phyloP scores from a whole-genome alignment of 169 alveolate species.

The Cyclospora cayetanensis region DNA sequence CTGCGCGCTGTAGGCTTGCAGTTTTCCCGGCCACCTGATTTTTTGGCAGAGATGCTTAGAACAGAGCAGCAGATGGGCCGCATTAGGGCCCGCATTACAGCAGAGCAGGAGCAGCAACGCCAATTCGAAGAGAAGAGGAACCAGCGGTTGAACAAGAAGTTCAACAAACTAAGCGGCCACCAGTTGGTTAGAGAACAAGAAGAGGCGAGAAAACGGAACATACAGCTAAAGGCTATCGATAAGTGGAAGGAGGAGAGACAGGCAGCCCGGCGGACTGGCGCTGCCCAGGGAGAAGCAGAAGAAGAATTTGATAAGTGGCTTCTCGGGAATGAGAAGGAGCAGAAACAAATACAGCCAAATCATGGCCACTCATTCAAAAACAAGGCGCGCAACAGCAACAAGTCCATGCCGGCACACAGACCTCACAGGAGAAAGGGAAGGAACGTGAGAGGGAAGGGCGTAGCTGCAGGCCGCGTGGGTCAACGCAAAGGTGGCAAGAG shows the following conservation, averaged over 20 bases:
- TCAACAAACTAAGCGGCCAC: slow-evolving; percentile 26
- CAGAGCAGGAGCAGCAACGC: slow-evolving; percentile 55
- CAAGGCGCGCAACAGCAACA: too few species aligned
- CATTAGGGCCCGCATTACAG: slow-evolving; percentile 42
- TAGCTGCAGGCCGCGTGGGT: too few species aligned
- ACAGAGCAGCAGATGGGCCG: slow-evolving; percentile 67
- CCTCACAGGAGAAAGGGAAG: too few species aligned
- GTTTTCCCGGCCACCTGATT: slow-evolving; percentile 68
- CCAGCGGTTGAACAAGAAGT: slow-evolving; percentile 30
- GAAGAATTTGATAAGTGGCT: slow-evolving; percentile 3
- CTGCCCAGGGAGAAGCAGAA: neutral
- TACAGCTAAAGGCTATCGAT: slow-evolving; percentile 10
- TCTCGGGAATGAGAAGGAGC: neutral
- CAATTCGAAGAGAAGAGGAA: neutral
- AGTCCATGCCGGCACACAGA: too few species aligned
- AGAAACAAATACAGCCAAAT: neutral
- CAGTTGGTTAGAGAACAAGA: slow-evolving; percentile 30
- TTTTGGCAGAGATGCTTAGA: slow-evolving; percentile 71
- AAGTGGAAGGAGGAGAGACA: slow-evolving; percentile 33
- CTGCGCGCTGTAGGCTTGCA: slow-evolving; percentile 55
- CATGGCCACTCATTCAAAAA: neutral
- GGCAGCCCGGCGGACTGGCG: neutral
- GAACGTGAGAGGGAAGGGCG: too few species aligned
- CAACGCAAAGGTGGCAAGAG: too few species aligned
- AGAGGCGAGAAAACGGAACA: slow-evolving; percentile 25